Evolutionary conservation across 2,329 filamentous ascomycete species (phyloP).

Genomic region (Aspergillus fischeri): DNA sequence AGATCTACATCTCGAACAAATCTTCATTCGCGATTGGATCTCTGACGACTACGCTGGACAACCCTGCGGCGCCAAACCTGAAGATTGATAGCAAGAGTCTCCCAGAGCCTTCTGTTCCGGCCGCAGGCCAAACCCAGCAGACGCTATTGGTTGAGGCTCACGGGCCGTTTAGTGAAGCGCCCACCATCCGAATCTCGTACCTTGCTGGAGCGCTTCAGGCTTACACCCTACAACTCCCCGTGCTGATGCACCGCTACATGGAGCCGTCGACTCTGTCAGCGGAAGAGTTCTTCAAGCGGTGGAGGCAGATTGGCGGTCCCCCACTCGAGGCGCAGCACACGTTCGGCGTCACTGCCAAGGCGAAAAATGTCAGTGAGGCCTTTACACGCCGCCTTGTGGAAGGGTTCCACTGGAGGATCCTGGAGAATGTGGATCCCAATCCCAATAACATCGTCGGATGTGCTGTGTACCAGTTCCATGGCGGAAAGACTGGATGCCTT

Average conservation of each 20-base stretch:
- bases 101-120: conserved; percentile 73
- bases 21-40: conserved; percentile 78
- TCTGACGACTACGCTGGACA: conserved; percentile 90
- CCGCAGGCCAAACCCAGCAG: conserved; percentile 79
- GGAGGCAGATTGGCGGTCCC: conserved; percentile 93
- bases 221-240: conserved; percentile 82
- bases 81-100: conserved; percentile 85
- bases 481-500: conserved; percentile 90
- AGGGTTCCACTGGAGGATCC: conserved; percentile 84
- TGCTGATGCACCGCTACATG: conserved; percentile 94
- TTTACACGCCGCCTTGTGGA: conserved; percentile 71
- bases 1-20: conserved; percentile 95
- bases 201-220: conserved; percentile 90
- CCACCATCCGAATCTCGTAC: conserved; percentile 91
- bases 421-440: conserved; percentile 87
- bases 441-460: conserved; percentile 87
- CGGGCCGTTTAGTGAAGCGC: conserved; percentile 70
- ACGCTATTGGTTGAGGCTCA: conserved; percentile 92
- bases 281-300: conserved; percentile 98
- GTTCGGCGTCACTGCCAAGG: conserved; percentile 63
- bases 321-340: conserved; percentile 85
- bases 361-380: conserved; percentile 62
- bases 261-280: conserved; percentile 78
- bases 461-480: conserved; percentile 71
- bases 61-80: conserved; percentile 60